Evolutionary conservation across 2,329 filamentous ascomycete genomes (phyloP).

Genomic region (Penicillium decumbens): DNA sequence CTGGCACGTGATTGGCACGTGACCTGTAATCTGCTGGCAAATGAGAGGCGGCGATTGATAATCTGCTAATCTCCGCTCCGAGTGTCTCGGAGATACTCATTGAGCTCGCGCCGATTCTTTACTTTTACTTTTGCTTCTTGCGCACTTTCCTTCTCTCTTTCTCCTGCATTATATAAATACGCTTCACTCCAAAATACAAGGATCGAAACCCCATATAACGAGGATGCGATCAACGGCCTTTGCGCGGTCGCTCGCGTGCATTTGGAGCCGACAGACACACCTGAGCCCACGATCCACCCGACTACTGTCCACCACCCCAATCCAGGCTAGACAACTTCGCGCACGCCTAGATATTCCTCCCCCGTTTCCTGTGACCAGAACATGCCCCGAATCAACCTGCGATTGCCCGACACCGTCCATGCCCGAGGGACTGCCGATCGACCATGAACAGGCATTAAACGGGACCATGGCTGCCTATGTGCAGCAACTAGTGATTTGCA

Average conservation of each 20-base stretch:
- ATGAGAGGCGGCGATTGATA: constrained; percentile 7
- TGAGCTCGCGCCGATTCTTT: not conserved
- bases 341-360: constrained; percentile 36
- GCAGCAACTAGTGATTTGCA: constrained; percentile 79
- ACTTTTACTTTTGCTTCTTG: not conserved
- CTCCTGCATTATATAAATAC: not conserved
- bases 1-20: too few relatives aligned
- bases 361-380: constrained; percentile 46
- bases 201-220: constrained; percentile 7
- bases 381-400: constrained; percentile 73
- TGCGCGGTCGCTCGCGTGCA: constrained; percentile 13
- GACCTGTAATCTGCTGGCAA: not conserved
- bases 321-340: constrained; percentile 18
- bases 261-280: constrained; percentile 11
- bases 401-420: constrained; percentile 68
- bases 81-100: constrained; percentile 13
- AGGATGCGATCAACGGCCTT: constrained; percentile 7
- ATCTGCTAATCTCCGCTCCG: constrained; percentile 21
- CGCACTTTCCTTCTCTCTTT: not conserved
- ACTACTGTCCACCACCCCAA: constrained; percentile 22
- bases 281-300: constrained; percentile 11
- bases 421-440: constrained; percentile 67
- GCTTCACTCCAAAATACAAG: not conserved
- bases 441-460: constrained; percentile 64
- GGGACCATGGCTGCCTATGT: constrained; percentile 73